Evolutionary conservation across 192 early-diverging fungal genomes (phyloP).

Genomic region (Backusella westeae): DNA sequence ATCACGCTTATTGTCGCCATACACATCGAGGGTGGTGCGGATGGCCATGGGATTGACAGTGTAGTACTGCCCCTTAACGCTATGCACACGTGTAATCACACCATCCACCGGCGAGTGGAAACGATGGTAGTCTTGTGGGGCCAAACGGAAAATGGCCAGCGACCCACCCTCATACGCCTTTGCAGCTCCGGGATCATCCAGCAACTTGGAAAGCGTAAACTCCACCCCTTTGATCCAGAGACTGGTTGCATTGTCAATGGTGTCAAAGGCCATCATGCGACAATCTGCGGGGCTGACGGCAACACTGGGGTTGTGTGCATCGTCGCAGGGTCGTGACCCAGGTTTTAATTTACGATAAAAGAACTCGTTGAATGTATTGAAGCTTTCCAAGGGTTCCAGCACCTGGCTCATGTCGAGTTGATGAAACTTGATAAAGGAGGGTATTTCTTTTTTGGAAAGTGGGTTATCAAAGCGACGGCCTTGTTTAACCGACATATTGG

Average conservation of each 20-base stretch:
- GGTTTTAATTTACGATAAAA: conserved; percentile 82
- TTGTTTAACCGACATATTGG: conserved; percentile 62
- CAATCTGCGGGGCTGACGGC: conserved; percentile 76
- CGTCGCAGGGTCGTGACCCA: conserved; percentile 44
- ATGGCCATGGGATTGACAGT: conserved; percentile 88
- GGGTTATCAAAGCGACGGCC: conserved; percentile 72
- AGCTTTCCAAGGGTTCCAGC: conserved; percentile 62
- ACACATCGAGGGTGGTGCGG: conserved; percentile 69
- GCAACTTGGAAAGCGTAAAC: conserved; percentile 60
- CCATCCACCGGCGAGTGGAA: conserved; percentile 75
- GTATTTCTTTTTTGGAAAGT: conserved; percentile 59
- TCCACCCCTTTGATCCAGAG: conserved; percentile 81
- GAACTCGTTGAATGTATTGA: conserved; percentile 82
- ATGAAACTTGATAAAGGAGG: conserved; percentile 72
- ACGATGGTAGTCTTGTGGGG: conserved; percentile 86
- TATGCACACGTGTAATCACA: conserved; percentile 46
- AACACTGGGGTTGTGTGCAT: conserved; percentile 47
- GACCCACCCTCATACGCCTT: conserved; percentile 59
- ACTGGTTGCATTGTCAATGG: conserved; percentile 60
- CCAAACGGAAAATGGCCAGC: conserved; percentile 71
- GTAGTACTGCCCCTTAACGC: conserved; percentile 67
- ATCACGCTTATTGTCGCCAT: conserved; percentile 71
- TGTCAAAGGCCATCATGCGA: conserved; percentile 64
- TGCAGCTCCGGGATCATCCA: conserved; percentile 49
- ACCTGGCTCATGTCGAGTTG: conserved; percentile 65